These are phyloP conservation scores for Rubia yunnanensis DNA, from an alignment of 257 asterid genomes.

Conservation along the genomic window DNA sequence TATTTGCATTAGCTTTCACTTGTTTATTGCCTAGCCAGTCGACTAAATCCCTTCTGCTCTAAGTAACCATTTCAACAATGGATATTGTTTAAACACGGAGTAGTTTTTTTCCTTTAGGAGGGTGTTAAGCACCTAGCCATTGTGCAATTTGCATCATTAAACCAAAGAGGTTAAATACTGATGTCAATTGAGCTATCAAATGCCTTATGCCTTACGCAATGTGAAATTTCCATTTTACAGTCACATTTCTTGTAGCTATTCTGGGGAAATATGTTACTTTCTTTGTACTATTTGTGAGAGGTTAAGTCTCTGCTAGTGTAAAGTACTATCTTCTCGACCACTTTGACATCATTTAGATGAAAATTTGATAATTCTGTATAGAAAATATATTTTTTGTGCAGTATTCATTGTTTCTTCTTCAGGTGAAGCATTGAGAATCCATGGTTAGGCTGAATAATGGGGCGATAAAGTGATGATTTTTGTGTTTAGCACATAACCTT, in stretches of 20 bases:
- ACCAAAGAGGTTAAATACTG: neutral
- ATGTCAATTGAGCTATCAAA: neutral
- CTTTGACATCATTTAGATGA: neutral
- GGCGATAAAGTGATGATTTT: neutral
- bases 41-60: neutral
- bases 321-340: neutral
- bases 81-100: too few species aligned
- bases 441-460: neutral
- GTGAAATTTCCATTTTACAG: neutral
- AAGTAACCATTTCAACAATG: neutral
- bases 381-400: neutral
- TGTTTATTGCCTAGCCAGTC: neutral
- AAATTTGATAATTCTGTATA: neutral
- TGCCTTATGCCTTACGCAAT: neutral
- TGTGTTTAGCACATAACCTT: constrained; percentile 3
- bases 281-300: neutral
- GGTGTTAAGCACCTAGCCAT: neutral
- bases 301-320: neutral
- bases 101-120: neutral
- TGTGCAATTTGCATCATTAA: neutral
- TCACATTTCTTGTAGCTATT: neutral
- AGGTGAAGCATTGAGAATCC: neutral
- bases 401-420: neutral
- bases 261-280: neutral
- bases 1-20: neutral